Conservation (phyloP, 768 basidiomycete genomes). For the Hirschioporus abietinus region DNA sequence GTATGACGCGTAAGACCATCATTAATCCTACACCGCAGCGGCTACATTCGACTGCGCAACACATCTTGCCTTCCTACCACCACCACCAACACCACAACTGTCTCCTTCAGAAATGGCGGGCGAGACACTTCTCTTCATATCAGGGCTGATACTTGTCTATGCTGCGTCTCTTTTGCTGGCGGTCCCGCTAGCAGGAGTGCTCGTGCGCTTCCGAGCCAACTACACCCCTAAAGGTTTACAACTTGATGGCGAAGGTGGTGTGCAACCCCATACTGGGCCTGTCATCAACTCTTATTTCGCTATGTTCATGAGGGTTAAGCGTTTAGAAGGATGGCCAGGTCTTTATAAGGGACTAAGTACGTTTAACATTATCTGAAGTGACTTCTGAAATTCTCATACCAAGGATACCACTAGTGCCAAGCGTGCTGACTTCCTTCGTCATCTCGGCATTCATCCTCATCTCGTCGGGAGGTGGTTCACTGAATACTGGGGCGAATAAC, state of each 20-base stretch:
- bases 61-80: not conserved
- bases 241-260: constrained; percentile 70
- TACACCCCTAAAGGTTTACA: constrained; percentile 84
- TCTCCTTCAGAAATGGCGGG: not conserved
- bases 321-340: constrained; percentile 69
- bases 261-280: constrained; percentile 68
- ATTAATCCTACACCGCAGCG: not conserved
- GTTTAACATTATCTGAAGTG: constrained; percentile 14
- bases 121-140: not conserved
- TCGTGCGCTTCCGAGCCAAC: constrained; percentile 77
- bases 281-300: constrained; percentile 70
- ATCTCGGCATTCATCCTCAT: constrained; percentile 51
- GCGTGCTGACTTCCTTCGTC: constrained; percentile 41
- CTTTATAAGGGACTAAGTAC: constrained; percentile 76
- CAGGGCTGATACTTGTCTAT: not conserved
- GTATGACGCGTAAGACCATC: not conserved
- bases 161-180: constrained; percentile 43
- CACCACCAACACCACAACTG: too few relatives aligned
- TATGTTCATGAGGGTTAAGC: constrained; percentile 67
- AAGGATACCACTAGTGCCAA: constrained; percentile 37
- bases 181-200: constrained; percentile 42
- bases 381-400: not conserved
- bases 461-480: constrained; percentile 19
- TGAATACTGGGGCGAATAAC: constrained; percentile 36
- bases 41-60: not conserved